These are phyloP conservation scores for Eucalyptus curtisii DNA, from an alignment of 345 rosid genomes.

Conservation along the genomic window DNA sequence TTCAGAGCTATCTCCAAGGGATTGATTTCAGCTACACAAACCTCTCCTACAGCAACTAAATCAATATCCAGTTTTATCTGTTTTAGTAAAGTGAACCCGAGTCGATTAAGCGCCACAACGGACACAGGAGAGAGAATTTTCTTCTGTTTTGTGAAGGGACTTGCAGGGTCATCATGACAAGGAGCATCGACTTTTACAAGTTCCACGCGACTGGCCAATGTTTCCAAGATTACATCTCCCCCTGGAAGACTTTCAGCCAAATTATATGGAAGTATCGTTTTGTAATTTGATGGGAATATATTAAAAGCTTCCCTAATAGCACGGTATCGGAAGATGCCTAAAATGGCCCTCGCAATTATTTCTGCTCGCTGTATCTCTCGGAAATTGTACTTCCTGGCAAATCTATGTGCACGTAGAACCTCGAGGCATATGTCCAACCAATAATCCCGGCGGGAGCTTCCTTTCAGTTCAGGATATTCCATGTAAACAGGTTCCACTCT, in stretches of 20 bases:
- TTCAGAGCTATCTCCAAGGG: constrained; percentile 71
- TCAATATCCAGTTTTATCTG: constrained; percentile 30
- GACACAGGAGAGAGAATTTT: constrained; percentile 43
- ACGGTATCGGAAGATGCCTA: constrained; percentile 65
- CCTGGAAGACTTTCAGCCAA: constrained; percentile 90
- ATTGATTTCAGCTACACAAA: constrained; percentile 74
- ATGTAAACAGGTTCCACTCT: constrained; percentile 76
- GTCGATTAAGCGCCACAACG: constrained; percentile 41
- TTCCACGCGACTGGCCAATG: constrained; percentile 49
- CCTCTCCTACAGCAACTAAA: constrained; percentile 34
- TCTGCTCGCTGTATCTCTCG: constrained; percentile 54
- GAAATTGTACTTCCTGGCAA: constrained; percentile 52
- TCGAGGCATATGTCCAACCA: constrained; percentile 84
- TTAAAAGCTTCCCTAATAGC: constrained; percentile 76
- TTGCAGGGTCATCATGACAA: constrained; percentile 14
- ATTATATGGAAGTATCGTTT: constrained; percentile 69
- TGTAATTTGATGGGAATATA: constrained; percentile 68
- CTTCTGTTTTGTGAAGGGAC: constrained; percentile 31
- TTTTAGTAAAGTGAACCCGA: constrained; percentile 48
- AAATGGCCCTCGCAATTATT: constrained; percentile 62
- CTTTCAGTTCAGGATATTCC: constrained; percentile 91
- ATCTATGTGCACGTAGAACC: constrained; percentile 62
- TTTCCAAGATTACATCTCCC: constrained; percentile 71
- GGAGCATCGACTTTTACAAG: constrained; percentile 25
- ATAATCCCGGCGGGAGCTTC: constrained; percentile 85